Percentiles rank a stretch among this genome's conserved stretches.
phyloP scores from a whole-genome alignment of 352 stramenopile genomes.

The Pythium diclinum region DNA sequence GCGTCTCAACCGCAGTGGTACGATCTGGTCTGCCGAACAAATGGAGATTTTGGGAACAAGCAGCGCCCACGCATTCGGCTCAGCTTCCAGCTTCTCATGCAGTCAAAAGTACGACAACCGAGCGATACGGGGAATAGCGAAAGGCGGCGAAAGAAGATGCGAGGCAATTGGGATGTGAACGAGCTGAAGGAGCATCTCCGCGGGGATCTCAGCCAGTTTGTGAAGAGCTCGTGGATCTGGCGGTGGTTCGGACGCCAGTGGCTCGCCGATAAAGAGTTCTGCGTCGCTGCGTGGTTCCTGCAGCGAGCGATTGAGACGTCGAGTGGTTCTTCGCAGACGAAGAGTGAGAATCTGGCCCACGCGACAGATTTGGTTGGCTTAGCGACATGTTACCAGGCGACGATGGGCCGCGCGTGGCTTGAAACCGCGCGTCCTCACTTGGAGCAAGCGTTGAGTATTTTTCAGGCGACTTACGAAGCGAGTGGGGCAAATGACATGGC shows the following conservation, averaged over 20 bases:
- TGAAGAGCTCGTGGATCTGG: conserved; percentile 51
- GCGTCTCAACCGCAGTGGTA: conserved; percentile 15
- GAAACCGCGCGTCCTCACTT: conserved; percentile 15
- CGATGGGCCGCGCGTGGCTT: conserved; percentile 23
- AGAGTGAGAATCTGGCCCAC: neutral
- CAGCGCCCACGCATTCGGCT: conserved; percentile 23
- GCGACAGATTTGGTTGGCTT: conserved; percentile 37
- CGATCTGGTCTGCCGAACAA: conserved; percentile 12
- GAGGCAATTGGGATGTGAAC: conserved; percentile 44
- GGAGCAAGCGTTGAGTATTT: conserved; percentile 13
- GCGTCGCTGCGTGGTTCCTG: conserved; percentile 47
- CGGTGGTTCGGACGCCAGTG: conserved; percentile 46
- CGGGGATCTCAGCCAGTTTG: conserved; percentile 52
- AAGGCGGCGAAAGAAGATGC: conserved; percentile 13
- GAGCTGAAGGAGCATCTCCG: conserved; percentile 42
- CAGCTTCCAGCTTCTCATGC: conserved; percentile 32
- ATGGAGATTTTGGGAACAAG: neutral
- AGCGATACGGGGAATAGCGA: neutral
- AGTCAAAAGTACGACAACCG: conserved; percentile 6
- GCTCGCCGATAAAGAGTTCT: conserved; percentile 40
- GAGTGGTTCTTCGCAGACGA: neutral
- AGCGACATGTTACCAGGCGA: conserved; percentile 40
- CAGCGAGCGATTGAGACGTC: conserved; percentile 24
- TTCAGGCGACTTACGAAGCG: conserved; percentile 19
- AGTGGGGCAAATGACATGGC: neutral